Evolutionary conservation across 441 rosid species (phyloP).

Genomic region (Syzygium malaccense): DNA sequence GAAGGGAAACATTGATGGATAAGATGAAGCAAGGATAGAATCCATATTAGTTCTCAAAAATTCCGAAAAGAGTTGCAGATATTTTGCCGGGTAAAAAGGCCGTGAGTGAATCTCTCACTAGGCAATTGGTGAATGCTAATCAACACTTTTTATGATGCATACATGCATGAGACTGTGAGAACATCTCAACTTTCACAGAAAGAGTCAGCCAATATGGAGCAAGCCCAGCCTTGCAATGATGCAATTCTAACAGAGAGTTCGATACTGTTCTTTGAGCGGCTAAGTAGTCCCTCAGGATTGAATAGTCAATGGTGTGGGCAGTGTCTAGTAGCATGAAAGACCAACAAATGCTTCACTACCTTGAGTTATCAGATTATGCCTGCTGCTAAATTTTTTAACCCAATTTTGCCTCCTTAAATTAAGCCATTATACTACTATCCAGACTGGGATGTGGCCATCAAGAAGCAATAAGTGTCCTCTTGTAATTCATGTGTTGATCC

Average conservation of each 20-base stretch:
- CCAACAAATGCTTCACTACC: neutral
- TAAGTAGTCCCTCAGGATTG: neutral
- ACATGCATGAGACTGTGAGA: neutral
- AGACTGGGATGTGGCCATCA: neutral
- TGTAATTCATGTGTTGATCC: neutral
- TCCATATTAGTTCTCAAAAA: neutral
- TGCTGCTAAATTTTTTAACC: neutral
- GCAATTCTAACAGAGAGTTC: neutral
- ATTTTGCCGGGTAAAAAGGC: neutral
- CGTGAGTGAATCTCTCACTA: neutral
- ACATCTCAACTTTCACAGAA: neutral
- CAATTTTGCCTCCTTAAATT: neutral
- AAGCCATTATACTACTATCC: neutral
- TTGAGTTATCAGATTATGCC: neutral
- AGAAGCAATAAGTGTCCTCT: neutral
- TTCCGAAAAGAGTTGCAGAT: neutral
- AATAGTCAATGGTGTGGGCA: neutral
- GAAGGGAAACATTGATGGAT: conserved; percentile 5
- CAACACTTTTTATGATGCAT: neutral
- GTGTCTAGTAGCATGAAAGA: no score
- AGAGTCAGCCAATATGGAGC: neutral
- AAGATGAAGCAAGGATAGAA: neutral
- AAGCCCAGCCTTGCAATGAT: neutral
- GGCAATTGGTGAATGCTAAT: neutral
- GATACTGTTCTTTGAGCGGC: neutral